Base-by-base conservation (phyloP, 2,329 filamentous ascomycete species). In the Lachnellula occidentalis region DNA sequence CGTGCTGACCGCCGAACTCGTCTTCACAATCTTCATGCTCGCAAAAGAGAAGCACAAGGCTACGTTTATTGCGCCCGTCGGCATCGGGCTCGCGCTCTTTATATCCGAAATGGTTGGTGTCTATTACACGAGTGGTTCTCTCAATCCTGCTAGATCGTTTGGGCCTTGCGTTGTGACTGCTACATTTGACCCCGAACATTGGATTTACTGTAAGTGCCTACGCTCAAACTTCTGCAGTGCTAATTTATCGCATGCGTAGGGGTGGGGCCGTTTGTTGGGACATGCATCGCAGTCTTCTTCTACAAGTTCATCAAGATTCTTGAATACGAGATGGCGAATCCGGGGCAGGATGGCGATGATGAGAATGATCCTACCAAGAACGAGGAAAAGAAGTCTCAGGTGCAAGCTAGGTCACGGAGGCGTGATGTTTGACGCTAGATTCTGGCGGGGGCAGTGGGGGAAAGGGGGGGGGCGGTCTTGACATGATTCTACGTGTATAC, bases 251-350 rank as follows among this genome's bases (percentile, higher is more conserved):
- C 15, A 7, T n/a, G n/a, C 36, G 5, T 27, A 74, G 63, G 61
- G 75, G 59, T 82, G 5, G 80, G 79, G 0, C 80, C 80, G 1
- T 64, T 74, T 11, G 66, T 81, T 49, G 80, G 80, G 0, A 60
- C 75, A 0, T 54, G 77, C 7, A 63, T 82, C 14, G 78, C 79
- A 1, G 74, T 71, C 19, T 71, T 54, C n/a, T 73, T 79, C 42
- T 82, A 80, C 66, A 72, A 70, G 50, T 59, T 78, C 11, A 69
- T 83, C 56, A 79, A 79, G 66, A 64, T 71, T 47, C 69, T 81
- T 17, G 73, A 81, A 52, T 82, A 81, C 64, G 69, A 76, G 66
- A 75, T 75, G 72, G 74, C 72, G 11, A 77, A 76, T 57, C 74
- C 74, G 21, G 73, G 73, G 12, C 74, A 75, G 21, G 74, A 77